Evolutionary conservation across 768 basidiomycete genomes (phyloP).

Genomic region (Rhizopogon vesiculosus): DNA sequence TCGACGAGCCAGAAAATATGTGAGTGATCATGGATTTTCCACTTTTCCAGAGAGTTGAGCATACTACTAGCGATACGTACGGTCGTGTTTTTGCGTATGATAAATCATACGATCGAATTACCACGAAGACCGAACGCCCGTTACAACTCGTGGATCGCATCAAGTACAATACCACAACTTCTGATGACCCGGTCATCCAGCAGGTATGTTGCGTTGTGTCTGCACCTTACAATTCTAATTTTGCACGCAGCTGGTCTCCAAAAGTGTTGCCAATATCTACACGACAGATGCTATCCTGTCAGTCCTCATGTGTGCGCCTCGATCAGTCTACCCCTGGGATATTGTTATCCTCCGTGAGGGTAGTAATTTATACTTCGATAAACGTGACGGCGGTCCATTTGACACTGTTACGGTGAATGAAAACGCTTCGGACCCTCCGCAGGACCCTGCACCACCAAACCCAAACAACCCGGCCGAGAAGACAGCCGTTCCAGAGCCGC

Average conservation of each 20-base stretch:
- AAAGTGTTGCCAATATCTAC: slow-evolving; percentile 82
- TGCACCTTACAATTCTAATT: slow-evolving; percentile 2
- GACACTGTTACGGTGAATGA: slow-evolving; percentile 98
- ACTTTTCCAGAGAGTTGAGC: not conserved
- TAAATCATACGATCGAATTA: slow-evolving; percentile 92
- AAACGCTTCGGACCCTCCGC: slow-evolving; percentile 92
- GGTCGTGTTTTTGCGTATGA: slow-evolving; percentile 92
- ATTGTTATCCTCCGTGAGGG: slow-evolving; percentile 94
- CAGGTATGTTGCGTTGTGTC: slow-evolving; percentile 46
- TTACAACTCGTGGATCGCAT: slow-evolving; percentile 92
- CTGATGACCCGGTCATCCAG: slow-evolving; percentile 96
- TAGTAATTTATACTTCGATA: slow-evolving; percentile 92
- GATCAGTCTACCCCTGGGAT: slow-evolving; percentile 98
- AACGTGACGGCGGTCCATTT: slow-evolving; percentile 95
- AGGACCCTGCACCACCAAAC: slow-evolving; percentile 75
- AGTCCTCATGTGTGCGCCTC: slow-evolving; percentile 92
- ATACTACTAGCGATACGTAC: slow-evolving; percentile 60
- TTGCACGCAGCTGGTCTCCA: slow-evolving; percentile 62
- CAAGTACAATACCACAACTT: slow-evolving; percentile 96
- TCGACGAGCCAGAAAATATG: slow-evolving; percentile 90
- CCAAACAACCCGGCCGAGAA: slow-evolving; percentile 76
- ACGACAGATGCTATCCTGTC: slow-evolving; percentile 94
- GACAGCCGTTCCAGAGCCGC: slow-evolving; percentile 53
- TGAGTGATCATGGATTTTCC: slow-evolving; percentile 33
- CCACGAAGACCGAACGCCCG: slow-evolving; percentile 87